Percentiles rank a stretch among this genome's conserved stretches.
phyloP scores from a whole-genome alignment of 495 filamentous ascomycete species.

The Aspergillus cristatus region DNA sequence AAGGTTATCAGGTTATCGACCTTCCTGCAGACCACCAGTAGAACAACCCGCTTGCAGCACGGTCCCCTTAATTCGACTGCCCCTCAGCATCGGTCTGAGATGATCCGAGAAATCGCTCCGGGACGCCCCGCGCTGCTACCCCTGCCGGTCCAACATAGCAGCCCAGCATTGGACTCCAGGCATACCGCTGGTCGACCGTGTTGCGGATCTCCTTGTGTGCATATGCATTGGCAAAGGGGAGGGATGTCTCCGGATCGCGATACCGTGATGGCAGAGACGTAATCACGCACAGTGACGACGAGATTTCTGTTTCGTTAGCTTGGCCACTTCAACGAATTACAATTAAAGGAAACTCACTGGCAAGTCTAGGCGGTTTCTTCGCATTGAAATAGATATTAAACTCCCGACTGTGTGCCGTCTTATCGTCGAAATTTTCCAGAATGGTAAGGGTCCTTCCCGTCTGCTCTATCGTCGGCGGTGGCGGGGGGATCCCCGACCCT shows the following conservation, averaged over 20 bases:
- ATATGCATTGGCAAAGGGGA: slow-evolving; percentile 64
- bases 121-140: slow-evolving; percentile 57
- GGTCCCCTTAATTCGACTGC: too few relatives aligned
- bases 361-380: slow-evolving; percentile 38
- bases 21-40: too few relatives aligned
- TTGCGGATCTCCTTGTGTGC: slow-evolving; percentile 63
- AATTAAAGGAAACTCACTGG: slow-evolving; percentile 31
- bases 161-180: slow-evolving; percentile 66
- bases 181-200: slow-evolving; percentile 50
- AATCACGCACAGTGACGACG: slow-evolving; percentile 60
- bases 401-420: slow-evolving; percentile 40
- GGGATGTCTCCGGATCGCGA: slow-evolving; percentile 64
- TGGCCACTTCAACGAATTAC: not conserved
- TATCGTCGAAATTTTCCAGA: slow-evolving; percentile 47
- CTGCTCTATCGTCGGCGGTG: slow-evolving; percentile 38
- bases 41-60: too few relatives aligned
- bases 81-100: slow-evolving; percentile 5
- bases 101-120: slow-evolving; percentile 50
- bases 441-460: slow-evolving; percentile 43
- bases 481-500: slow-evolving; percentile 17
- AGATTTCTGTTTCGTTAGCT: slow-evolving; percentile 29
- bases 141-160: slow-evolving; percentile 60
- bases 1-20: too few relatives aligned
- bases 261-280: slow-evolving; percentile 71
- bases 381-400: slow-evolving; percentile 44